Evolutionary conservation across 768 basidiomycete species (phyloP).

Genomic region (Leccinum broughii): DNA sequence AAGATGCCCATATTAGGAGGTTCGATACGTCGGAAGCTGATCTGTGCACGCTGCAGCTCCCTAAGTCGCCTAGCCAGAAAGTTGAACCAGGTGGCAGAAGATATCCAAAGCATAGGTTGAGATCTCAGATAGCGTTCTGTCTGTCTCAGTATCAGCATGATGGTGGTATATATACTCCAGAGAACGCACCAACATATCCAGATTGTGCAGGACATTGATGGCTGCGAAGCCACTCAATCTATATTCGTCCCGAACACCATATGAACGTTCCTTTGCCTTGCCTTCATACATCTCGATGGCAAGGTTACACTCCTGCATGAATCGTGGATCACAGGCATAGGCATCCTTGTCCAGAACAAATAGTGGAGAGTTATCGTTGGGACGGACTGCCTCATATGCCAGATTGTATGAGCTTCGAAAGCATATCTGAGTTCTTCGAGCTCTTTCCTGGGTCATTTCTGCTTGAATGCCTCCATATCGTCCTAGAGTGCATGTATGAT

Average conservation of each 20-base stretch:
- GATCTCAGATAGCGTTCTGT: not conserved
- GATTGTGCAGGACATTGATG: not conserved
- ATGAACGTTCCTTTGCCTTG: not conserved
- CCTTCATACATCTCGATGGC: not conserved
- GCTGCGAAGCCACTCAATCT: slow-evolving; percentile 7
- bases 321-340: not conserved
- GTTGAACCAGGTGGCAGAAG: not conserved
- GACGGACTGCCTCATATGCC: not conserved
- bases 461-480: slow-evolving; percentile 5
- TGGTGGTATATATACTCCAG: no score
- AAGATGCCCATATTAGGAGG: slow-evolving; percentile 14
- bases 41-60: slow-evolving; percentile 7
- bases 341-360: slow-evolving; percentile 2
- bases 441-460: not conserved
- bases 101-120: slow-evolving; percentile 8
- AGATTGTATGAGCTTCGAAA: slow-evolving; percentile 6
- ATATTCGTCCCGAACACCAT: slow-evolving; percentile 12
- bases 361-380: slow-evolving; percentile 1
- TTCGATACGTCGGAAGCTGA: not conserved
- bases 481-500: slow-evolving; percentile 1
- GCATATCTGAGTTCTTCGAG: not conserved
- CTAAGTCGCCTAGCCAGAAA: slow-evolving; percentile 2
- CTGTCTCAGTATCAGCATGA: not conserved
- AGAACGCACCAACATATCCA: not conserved
- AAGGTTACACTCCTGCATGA: not conserved